phyloP scores from a whole-genome alignment of 2,329 filamentous ascomycete species.

The Acephala macrosclerotiorum region DNA sequence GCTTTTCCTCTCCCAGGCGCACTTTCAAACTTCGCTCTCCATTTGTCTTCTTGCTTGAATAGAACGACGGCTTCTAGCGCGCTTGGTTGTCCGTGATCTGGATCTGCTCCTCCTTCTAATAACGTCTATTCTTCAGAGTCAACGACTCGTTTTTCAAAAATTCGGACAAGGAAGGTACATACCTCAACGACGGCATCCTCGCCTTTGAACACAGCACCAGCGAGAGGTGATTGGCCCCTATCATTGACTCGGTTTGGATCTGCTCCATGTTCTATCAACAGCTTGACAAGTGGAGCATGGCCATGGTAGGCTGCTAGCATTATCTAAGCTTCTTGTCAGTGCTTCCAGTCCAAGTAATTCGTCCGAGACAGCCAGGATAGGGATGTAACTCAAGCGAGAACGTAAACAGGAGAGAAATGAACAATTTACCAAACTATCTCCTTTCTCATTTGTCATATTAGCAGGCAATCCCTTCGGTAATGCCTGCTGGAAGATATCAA shows the following conservation, averaged over 20 bases:
- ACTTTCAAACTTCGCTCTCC: constrained; percentile 57
- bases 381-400: background rate
- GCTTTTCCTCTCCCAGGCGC: constrained; percentile 57
- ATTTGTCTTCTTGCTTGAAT: constrained; percentile 60
- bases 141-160: too few relatives aligned
- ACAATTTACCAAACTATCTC: constrained; percentile 68
- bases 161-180: constrained; percentile 21
- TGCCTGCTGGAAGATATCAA: constrained; percentile 66
- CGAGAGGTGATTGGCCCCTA: constrained; percentile 71
- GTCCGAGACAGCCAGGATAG: constrained; percentile 6
- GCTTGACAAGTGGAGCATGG: constrained; percentile 64
- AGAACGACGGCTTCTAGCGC: constrained; percentile 57
- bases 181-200: constrained; percentile 70
- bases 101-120: constrained; percentile 61
- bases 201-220: constrained; percentile 77
- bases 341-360: background rate
- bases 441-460: constrained; percentile 76
- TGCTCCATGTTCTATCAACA: constrained; percentile 68
- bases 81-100: constrained; percentile 58
- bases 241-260: constrained; percentile 75
- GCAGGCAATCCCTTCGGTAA: constrained; percentile 69
- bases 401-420: background rate
- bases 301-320: constrained; percentile 79
- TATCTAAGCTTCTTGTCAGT: constrained; percentile 51
- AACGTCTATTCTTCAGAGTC: constrained; percentile 47